Conservation (phyloP, 768 basidiomycete species). For the Naganishia kalamii region DNA sequence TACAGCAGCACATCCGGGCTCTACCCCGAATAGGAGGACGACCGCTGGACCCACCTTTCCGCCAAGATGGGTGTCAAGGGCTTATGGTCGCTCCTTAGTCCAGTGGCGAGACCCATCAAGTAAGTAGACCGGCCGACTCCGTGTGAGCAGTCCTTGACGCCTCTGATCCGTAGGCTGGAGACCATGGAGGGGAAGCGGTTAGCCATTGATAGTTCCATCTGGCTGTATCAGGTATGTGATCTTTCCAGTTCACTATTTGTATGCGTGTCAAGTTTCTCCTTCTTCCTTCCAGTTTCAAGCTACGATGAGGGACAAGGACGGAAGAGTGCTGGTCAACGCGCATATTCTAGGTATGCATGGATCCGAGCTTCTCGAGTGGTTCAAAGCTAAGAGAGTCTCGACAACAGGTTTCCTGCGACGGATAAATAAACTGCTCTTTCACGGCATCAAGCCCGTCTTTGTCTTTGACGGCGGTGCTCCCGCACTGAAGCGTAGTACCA, state of each 20-base stretch:
- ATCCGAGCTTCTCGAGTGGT: not conserved
- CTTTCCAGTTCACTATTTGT: not conserved
- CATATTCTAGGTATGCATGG: conserved; percentile 70
- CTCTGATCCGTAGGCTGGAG: conserved; percentile 61
- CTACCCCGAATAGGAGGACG: no score
- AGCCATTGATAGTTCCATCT: conserved; percentile 98
- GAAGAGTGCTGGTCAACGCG: conserved; percentile 79
- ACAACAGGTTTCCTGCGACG: conserved; percentile 52
- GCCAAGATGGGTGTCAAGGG: conserved; percentile 87
- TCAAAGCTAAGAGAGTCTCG: not conserved
- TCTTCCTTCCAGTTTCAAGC: conserved; percentile 68
- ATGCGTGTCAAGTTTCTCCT: not conserved
- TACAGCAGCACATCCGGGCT: no score
- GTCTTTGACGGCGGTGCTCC: conserved; percentile 98
- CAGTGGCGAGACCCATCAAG: conserved; percentile 92
- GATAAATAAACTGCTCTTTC: conserved; percentile 89
- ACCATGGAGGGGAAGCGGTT: conserved; percentile 89
- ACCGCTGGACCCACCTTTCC: not conserved
- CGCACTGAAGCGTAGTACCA: conserved; percentile 74
- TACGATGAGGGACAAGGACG: conserved; percentile 97
- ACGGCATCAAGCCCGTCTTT: conserved; percentile 96
- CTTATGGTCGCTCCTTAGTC: conserved; percentile 82
- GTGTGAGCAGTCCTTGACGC: not conserved
- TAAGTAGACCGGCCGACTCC: no score
- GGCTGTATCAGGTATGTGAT: conserved; percentile 76